Base-by-base conservation (phyloP, 1,284 basidiomycete species). In the Leccinum griseonigrum region DNA sequence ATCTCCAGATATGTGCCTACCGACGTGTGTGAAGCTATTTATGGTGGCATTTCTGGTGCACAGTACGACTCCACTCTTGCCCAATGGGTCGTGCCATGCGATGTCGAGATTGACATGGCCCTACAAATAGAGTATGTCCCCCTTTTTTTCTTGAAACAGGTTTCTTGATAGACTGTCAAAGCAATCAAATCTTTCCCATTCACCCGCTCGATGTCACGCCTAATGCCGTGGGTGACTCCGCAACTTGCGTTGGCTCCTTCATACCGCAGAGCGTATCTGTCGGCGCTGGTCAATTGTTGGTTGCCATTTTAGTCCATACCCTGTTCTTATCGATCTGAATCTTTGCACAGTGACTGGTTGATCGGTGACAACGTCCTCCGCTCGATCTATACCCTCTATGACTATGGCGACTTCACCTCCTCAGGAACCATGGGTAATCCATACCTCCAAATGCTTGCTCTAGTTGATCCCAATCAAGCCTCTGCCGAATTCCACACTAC, bases 331-430 rank as follows among this genome's bases (percentile, higher is more conserved):
- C 58, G 14, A 54, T 57, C 61, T 62, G 32, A 69, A 61, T 50
- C 40, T 32, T 50, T 56, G 43, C 51, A 26, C 34, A 91, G 89
- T 69, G 90, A 92, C 70, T 89, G 88, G 86, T 79, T 95, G 58
- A 75, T 95, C 54, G 93, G 93, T 36, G 91, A 90, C 74, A 91
- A 90, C 68, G 82, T 92, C 71, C 81, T 94, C 62, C 90, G 93
- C 59, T 92, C 92, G 8, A 77, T 92, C 48, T 95, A 95, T 76
- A 85, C 91, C 14, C 78, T 95, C 58, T 95, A 94, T 73, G 90
- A 95, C 74, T 93, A 92, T 71, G 93, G 93, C 26, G 90, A 93
- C 75, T 92, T 86, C 68, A 83, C 87, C 69, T 73, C 79, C 11
- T 76, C 80, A 4, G 83, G 83, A 43, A 75, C 80, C 22, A 86